Evolutionary conservation across 2,329 filamentous ascomycete genomes (phyloP).

Genomic region (Talaromyces amestolkiae): DNA sequence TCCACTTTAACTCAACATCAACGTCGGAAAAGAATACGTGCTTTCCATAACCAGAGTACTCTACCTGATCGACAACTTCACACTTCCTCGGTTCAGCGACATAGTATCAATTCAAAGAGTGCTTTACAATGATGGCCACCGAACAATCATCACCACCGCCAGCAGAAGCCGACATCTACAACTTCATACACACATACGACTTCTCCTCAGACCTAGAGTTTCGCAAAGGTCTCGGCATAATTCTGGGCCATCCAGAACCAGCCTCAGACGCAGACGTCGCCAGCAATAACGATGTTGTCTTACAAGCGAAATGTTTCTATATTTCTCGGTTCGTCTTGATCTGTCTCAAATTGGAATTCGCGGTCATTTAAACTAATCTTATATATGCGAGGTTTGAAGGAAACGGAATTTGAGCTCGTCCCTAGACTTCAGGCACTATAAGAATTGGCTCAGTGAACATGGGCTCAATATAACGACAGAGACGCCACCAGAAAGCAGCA

Average conservation of each 20-base stretch:
- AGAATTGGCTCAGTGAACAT: slow-evolving; percentile 54
- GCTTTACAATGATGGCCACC: slow-evolving; percentile 3
- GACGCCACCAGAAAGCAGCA: background rate
- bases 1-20: slow-evolving; percentile 2
- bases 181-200: slow-evolving; percentile 38
- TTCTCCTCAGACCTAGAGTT: slow-evolving; percentile 46
- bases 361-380: background rate
- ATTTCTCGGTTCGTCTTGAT: slow-evolving; percentile 41
- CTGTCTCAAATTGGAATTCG: background rate
- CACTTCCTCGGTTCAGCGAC: background rate
- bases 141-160: background rate
- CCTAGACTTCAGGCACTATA: slow-evolving; percentile 68
- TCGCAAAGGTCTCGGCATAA: slow-evolving; percentile 46
- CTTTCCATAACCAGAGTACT: background rate
- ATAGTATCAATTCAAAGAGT: background rate
- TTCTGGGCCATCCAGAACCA: slow-evolving; percentile 44
- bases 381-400: slow-evolving; percentile 23
- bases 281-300: slow-evolving; percentile 41
- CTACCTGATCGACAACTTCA: background rate
- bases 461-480: background rate
- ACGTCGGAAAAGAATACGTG: background rate
- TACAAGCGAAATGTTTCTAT: slow-evolving; percentile 50
- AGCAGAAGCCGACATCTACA: slow-evolving; percentile 27
- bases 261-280: slow-evolving; percentile 40
- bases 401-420: slow-evolving; percentile 39